Evolutionary conservation across 2,329 filamentous ascomycete species (phyloP).

Genomic region (Ramularia endophylla): DNA sequence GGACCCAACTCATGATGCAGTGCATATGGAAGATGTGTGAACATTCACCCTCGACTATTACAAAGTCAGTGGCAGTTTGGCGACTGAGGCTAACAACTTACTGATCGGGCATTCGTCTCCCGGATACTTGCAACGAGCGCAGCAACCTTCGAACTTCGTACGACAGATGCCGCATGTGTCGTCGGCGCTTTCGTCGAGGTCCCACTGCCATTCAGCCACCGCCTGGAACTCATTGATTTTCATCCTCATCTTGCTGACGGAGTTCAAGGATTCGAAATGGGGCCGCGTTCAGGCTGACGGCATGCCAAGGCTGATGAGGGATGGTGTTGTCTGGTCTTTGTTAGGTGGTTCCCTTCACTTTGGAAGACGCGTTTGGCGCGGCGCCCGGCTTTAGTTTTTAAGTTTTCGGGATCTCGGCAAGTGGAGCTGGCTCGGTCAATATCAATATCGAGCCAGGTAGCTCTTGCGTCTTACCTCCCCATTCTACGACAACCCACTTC

Average conservation of each 20-base stretch:
- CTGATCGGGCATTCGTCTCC: constrained; percentile 91
- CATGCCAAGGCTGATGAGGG: too few relatives aligned
- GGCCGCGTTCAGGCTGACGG: too few relatives aligned
- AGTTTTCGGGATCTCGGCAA: too few relatives aligned
- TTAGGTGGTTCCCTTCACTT: too few relatives aligned
- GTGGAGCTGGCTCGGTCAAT: too few relatives aligned
- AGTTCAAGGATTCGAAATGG: too few relatives aligned
- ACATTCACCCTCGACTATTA: constrained; percentile 84
- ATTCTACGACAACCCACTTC: too few relatives aligned
- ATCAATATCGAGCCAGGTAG: too few relatives aligned
- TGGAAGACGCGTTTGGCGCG: too few relatives aligned
- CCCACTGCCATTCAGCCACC: constrained; percentile 96
- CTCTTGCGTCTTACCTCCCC: too few relatives aligned
- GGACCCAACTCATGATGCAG: constrained; percentile 93
- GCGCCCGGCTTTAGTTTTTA: too few relatives aligned
- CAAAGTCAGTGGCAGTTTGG: constrained; percentile 4
- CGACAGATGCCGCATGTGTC: constrained; percentile 99
- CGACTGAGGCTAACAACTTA: constrained; percentile 43
- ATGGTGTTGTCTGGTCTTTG: too few relatives aligned
- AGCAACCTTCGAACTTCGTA: constrained; percentile 95
- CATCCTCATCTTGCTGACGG: constrained; percentile 81
- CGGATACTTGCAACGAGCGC: constrained; percentile 95
- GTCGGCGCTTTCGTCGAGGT: constrained; percentile 74
- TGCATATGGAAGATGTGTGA: constrained; percentile 99
- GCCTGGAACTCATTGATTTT: constrained; percentile 90